Conservation (phyloP, 177 flowering plant species). For the Vitis hybrid region DNA sequence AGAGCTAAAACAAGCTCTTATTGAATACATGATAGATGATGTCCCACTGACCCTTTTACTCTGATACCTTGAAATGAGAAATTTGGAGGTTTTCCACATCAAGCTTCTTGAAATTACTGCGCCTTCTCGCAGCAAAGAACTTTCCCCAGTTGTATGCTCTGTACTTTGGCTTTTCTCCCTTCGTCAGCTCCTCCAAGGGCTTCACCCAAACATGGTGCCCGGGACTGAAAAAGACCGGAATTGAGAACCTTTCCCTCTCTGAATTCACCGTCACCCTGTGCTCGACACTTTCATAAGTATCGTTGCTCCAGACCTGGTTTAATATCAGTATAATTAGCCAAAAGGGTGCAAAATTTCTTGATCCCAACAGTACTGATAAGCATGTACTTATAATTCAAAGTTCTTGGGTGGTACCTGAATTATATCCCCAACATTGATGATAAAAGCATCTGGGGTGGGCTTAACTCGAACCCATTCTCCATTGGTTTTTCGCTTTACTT, state of each 20-base stretch:
- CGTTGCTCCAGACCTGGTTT: conserved; percentile 86
- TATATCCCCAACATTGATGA: conserved; percentile 65
- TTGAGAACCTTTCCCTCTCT: conserved; percentile 66
- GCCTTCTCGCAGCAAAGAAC: conserved; percentile 45
- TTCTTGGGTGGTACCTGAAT: conserved; percentile 50
- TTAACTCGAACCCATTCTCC: conserved; percentile 61
- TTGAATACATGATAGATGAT: too few relatives aligned
- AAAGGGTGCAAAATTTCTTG: neutral
- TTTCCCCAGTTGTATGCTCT: conserved; percentile 67
- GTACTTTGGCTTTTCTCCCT: conserved; percentile 50
- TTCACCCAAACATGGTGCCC: conserved; percentile 42
- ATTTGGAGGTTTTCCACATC: conserved; percentile 72
- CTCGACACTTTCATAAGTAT: conserved; percentile 70
- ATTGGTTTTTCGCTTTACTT: conserved; percentile 53
- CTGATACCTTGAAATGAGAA: conserved; percentile 44
- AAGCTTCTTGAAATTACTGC: conserved; percentile 69
- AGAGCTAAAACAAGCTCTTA: too few relatives aligned
- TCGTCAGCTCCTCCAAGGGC: conserved; percentile 71
- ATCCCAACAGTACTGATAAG: neutral
- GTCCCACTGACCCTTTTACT: neutral
- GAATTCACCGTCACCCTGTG: conserved; percentile 79
- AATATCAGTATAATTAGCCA: neutral
- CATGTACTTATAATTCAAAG: neutral
- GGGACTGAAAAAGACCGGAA: conserved; percentile 75
- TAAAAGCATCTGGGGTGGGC: conserved; percentile 51